Conservation (phyloP, 1,139 yeast species). For the Hansenula sp. region DNA sequence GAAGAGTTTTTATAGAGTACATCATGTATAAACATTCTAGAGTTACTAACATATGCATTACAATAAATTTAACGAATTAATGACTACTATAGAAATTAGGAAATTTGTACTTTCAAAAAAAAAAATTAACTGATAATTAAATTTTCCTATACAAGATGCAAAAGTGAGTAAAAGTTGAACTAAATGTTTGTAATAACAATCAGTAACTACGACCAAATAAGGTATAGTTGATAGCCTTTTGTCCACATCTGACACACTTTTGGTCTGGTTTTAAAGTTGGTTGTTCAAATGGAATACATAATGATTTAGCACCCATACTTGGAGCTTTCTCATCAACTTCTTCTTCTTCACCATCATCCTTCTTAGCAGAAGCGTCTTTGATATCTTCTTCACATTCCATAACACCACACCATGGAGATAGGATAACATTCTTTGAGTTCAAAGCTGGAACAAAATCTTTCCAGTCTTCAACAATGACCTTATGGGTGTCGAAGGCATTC, state of each 20-base stretch:
- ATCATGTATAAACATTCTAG: not conserved
- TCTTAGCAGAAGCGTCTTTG: constrained; percentile 85
- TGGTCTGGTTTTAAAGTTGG: constrained; percentile 75
- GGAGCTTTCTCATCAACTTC: constrained; percentile 96
- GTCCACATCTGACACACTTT: constrained; percentile 83
- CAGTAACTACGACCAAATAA: constrained; percentile 96
- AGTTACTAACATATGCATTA: not conserved
- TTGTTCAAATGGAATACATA: constrained; percentile 95
- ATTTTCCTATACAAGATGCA: not conserved
- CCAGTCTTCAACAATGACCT: constrained; percentile 80
- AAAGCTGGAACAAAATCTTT: constrained; percentile 90
- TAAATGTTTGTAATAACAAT: not conserved
- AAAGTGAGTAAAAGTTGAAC: not conserved
- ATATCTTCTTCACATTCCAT: constrained; percentile 95
- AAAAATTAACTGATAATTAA: not conserved
- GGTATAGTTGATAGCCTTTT: constrained; percentile 72
- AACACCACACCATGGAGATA: constrained; percentile 97
- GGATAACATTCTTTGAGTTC: constrained; percentile 84
- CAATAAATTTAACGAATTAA: too few species aligned
- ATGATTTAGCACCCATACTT: constrained; percentile 98
- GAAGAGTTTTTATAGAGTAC: constrained; percentile 38
- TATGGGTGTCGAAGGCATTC: constrained; percentile 75
- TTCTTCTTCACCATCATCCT: constrained; percentile 74
- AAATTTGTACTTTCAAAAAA: not conserved
- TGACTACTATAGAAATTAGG: too few species aligned